A percentile compares a stretch with the other conserved stretches of the same genome.
phyloP scores from a whole-genome alignment of 257 asterid species.

The Nicotiana benthamiana region DNA sequence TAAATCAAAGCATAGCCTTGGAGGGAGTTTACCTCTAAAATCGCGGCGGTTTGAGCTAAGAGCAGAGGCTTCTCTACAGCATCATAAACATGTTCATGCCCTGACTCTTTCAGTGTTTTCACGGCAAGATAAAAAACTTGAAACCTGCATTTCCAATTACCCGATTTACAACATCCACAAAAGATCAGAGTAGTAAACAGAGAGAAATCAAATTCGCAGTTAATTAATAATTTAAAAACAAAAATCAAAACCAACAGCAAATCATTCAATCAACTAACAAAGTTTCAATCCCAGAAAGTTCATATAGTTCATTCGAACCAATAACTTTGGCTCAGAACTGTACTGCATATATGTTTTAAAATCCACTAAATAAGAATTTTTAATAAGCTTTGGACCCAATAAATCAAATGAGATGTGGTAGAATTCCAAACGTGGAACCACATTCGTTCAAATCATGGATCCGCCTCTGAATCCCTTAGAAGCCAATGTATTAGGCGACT shows the following conservation, averaged over 20 bases:
- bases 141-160: constrained; percentile 21
- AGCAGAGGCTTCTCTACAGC: constrained; percentile 74
- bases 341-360: no score
- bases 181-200: not conserved
- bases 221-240: not conserved
- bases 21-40: constrained; percentile 39
- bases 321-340: no score
- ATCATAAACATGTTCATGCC: constrained; percentile 64
- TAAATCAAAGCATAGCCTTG: not conserved
- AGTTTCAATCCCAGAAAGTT: not conserved
- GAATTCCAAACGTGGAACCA: no score
- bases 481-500: no score
- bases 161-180: not conserved
- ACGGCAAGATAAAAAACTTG: constrained; percentile 70
- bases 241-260: not conserved
- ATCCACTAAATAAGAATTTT: no score
- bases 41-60: constrained; percentile 79
- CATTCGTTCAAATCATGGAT: no score
- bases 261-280: not conserved
- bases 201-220: constrained; percentile 4
- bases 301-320: not conserved
- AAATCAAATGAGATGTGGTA: no score
- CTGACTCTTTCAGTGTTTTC: constrained; percentile 48
- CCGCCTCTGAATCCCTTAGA: no score
- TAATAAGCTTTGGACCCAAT: no score